Conservation (phyloP, 441 rosid species). For the Monsonia emarginata region DNA sequence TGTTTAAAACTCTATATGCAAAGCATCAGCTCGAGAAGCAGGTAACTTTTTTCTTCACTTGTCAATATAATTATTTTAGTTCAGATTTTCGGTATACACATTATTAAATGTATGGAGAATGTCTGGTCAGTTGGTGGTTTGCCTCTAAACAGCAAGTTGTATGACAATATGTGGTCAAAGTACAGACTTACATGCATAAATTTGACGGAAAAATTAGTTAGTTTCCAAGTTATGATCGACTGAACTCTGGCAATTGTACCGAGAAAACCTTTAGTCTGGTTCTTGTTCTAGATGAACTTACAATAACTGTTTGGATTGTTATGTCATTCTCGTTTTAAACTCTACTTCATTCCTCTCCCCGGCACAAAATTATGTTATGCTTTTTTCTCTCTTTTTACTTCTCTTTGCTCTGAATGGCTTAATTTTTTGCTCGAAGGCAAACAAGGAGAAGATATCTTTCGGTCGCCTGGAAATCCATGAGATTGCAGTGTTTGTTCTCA, state of each 20-base stretch:
- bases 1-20: conserved; percentile 50
- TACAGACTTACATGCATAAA: background rate
- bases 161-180: background rate
- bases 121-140: background rate
- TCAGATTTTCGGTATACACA: background rate
- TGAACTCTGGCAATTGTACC: background rate
- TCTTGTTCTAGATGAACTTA: background rate
- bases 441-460: conserved; percentile 84
- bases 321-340: background rate
- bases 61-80: background rate
- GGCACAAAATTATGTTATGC: too few species aligned
- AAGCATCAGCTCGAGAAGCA: conserved; percentile 94
- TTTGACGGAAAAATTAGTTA: background rate
- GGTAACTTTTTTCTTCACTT: conserved; percentile 35
- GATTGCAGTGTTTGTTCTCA: conserved; percentile 86
- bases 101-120: background rate
- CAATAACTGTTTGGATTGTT: background rate
- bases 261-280: background rate
- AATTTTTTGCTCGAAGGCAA: conserved; percentile 36
- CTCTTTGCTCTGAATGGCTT: background rate
- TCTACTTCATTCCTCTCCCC: too few species aligned
- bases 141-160: background rate
- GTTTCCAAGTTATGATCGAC: background rate
- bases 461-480: conserved; percentile 78
- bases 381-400: background rate